phyloP scores from a whole-genome alignment of 441 rosid genomes.

The Adansonia madagascariensis region DNA sequence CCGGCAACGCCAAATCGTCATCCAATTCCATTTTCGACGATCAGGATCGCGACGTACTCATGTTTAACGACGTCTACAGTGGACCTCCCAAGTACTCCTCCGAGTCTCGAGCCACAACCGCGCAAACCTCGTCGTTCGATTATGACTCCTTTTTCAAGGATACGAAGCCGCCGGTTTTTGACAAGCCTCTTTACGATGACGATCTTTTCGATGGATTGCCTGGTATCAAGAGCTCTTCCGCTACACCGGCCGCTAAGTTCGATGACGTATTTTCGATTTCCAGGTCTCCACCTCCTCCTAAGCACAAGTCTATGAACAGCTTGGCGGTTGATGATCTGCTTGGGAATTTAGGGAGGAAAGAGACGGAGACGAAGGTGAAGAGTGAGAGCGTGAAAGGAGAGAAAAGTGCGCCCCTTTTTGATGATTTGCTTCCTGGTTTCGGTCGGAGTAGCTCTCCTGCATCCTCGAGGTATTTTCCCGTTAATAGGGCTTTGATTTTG shows the following conservation, averaged over 20 bases:
- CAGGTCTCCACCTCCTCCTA: conserved; percentile 37
- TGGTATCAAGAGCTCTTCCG: conserved; percentile 57
- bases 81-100: conserved; percentile 52
- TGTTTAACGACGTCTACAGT: conserved; percentile 61
- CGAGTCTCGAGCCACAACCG: conserved; percentile 42
- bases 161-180: conserved; percentile 59
- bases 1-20: conserved; percentile 37
- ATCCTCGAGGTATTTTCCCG: conserved; percentile 44
- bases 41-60: conserved; percentile 43
- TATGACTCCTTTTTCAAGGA: conserved; percentile 63
- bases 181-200: conserved; percentile 81
- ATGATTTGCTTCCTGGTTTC: conserved; percentile 77
- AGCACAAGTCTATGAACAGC: conserved; percentile 35
- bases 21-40: conserved; percentile 52
- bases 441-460: conserved; percentile 61
- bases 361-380: conserved; percentile 33
- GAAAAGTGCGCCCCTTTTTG: conserved; percentile 49
- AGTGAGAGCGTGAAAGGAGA: conserved; percentile 42
- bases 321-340: conserved; percentile 72
- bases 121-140: conserved; percentile 48
- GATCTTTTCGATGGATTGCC: conserved; percentile 75
- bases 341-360: conserved; percentile 59
- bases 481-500: not conserved
- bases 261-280: conserved; percentile 57
- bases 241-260: conserved; percentile 40